Conservation (phyloP, 805 yeast species). For the Ogataea paradorogensis region DNA sequence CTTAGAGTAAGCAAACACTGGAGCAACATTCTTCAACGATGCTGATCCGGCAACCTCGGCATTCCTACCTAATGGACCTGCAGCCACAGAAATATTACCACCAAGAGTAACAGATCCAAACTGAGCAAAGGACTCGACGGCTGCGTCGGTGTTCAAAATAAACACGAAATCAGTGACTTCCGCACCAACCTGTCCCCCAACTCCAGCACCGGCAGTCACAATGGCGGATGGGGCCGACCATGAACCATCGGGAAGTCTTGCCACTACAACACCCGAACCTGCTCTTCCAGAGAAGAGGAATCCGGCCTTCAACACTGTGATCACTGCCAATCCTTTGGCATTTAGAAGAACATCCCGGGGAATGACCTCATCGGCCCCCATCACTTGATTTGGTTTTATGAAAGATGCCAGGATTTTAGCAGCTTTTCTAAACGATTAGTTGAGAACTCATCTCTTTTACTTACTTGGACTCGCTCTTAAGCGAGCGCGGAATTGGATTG, state of each 20-base stretch:
- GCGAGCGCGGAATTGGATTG: conserved; percentile 91
- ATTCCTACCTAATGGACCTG: conserved; percentile 95
- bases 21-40: conserved; percentile 79
- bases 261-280: conserved; percentile 94
- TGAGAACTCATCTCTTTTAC: conserved; percentile 32
- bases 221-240: conserved; percentile 99
- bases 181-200: conserved; percentile 96
- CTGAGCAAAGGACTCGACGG: conserved; percentile 92
- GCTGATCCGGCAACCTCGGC: conserved; percentile 98
- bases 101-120: conserved; percentile 93
- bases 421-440: conserved; percentile 60
- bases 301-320: conserved; percentile 96
- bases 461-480: conserved; percentile 81
- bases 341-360: conserved; percentile 84
- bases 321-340: conserved; percentile 89
- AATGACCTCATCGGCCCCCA: conserved; percentile 84
- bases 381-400: conserved; percentile 89
- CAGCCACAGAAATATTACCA: conserved; percentile 92
- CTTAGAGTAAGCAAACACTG: conserved; percentile 90
- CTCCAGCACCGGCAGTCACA: conserved; percentile 97
- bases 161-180: conserved; percentile 96
- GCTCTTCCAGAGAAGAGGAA: conserved; percentile 95
- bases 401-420: conserved; percentile 88
- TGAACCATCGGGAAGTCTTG: conserved; percentile 87
- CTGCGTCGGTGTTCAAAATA: conserved; percentile 79